Conservation (phyloP, 768 basidiomycete species). For the Clitopilus passeckerianus region DNA sequence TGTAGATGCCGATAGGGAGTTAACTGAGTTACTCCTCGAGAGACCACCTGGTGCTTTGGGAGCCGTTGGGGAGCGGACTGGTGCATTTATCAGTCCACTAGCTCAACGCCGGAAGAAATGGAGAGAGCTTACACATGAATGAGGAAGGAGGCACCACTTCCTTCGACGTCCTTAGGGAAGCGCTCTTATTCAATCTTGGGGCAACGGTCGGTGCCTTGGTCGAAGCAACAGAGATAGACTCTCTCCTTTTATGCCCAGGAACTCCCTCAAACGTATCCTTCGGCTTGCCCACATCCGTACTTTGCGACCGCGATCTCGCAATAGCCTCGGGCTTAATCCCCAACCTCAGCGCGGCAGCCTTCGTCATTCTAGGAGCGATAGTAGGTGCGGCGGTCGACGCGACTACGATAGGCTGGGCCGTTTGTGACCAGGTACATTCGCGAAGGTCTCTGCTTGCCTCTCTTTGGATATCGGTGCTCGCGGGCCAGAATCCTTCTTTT, state of each 20-base stretch:
- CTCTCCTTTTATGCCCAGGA: slow-evolving; percentile 79
- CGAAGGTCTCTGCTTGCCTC: slow-evolving; percentile 57
- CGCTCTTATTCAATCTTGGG: slow-evolving; percentile 78
- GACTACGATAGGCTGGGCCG: slow-evolving; percentile 63
- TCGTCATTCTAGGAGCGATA: slow-evolving; percentile 72
- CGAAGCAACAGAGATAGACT: slow-evolving; percentile 68
- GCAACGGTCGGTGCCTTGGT: slow-evolving; percentile 59
- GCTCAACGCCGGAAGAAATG: slow-evolving; percentile 2
- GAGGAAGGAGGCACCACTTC: slow-evolving; percentile 59
- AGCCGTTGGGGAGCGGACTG: slow-evolving; percentile 44
- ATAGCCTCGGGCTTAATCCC: slow-evolving; percentile 42
- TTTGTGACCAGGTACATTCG: slow-evolving; percentile 80
- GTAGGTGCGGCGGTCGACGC: slow-evolving; percentile 70
- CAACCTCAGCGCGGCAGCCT: slow-evolving; percentile 65
- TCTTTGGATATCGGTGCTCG: slow-evolving; percentile 59
- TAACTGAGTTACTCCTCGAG: slow-evolving; percentile 38
- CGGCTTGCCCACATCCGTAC: slow-evolving; percentile 22
- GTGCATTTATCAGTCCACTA: neutral
- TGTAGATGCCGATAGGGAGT: slow-evolving; percentile 17
- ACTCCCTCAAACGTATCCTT: slow-evolving; percentile 69
- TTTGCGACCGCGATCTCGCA: slow-evolving; percentile 31
- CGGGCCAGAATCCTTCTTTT: slow-evolving; percentile 36
- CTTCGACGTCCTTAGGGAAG: slow-evolving; percentile 60
- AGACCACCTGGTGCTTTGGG: slow-evolving; percentile 35
- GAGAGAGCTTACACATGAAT: slow-evolving; percentile 57